Evolutionary conservation across 2,329 filamentous ascomycete genomes (phyloP).

Genomic region (Alternaria rosae): DNA sequence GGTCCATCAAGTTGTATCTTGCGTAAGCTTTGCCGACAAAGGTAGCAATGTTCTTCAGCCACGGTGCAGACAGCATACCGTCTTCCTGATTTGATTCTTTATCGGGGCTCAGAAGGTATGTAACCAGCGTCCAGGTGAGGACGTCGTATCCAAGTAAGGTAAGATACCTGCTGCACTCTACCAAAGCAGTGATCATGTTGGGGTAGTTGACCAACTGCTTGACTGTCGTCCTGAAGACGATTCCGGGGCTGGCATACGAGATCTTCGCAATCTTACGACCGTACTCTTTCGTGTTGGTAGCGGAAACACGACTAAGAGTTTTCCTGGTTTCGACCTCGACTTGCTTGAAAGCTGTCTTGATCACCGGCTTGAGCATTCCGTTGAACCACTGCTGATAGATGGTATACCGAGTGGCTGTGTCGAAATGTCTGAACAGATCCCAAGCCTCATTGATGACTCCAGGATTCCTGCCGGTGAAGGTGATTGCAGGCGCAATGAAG

Average conservation of each 20-base stretch:
- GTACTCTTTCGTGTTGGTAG: constrained; percentile 85
- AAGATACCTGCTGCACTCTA: constrained; percentile 94
- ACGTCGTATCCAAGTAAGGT: constrained; percentile 93
- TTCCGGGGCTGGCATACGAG: constrained; percentile 87
- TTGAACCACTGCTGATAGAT: constrained; percentile 92
- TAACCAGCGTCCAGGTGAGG: constrained; percentile 90
- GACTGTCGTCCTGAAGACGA: constrained; percentile 89
- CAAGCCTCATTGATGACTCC: constrained; percentile 86
- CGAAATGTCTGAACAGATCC: constrained; percentile 79
- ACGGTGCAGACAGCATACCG: constrained; percentile 82
- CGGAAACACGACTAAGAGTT: constrained; percentile 86
- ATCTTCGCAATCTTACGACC: constrained; percentile 89
- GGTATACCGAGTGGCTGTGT: constrained; percentile 77
- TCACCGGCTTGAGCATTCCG: constrained; percentile 62
- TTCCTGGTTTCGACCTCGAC: constrained; percentile 81
- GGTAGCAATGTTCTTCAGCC: constrained; percentile 87
- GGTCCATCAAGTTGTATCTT: constrained; percentile 82
- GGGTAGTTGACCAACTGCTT: constrained; percentile 92
- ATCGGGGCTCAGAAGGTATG: constrained; percentile 66
- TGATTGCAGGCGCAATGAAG: constrained; percentile 86
- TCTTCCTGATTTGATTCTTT: constrained; percentile 68
- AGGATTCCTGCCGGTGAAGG: constrained; percentile 83
- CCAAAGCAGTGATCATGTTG: constrained; percentile 92
- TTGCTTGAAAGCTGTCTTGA: constrained; percentile 78
- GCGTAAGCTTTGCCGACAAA: constrained; percentile 92